Conservation (phyloP, 2,329 filamentous ascomycete genomes). For the Xylaria sp. region DNA sequence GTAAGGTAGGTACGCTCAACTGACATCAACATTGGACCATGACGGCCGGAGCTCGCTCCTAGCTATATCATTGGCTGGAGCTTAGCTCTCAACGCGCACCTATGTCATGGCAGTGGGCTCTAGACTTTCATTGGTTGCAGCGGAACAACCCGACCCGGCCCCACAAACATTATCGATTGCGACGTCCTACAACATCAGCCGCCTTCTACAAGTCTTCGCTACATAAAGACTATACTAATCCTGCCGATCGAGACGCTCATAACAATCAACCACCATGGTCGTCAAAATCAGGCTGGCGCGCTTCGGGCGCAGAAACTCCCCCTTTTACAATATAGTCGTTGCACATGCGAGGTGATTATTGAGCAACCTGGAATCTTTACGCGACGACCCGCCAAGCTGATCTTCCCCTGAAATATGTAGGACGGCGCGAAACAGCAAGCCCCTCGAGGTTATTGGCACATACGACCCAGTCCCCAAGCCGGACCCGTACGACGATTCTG, state of each 20-base stretch:
- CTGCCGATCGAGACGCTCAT: not conserved
- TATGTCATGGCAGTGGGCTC: slow-evolving; percentile 4
- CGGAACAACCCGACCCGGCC: slow-evolving; percentile 53
- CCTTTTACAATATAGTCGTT: slow-evolving; percentile 98
- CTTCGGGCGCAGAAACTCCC: slow-evolving; percentile 87
- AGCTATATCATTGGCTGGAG: slow-evolving; percentile 34
- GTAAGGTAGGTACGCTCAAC: slow-evolving; percentile 13
- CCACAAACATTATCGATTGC: slow-evolving; percentile 46
- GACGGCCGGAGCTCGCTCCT: slow-evolving; percentile 8
- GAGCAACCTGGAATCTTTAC: slow-evolving; percentile 5
- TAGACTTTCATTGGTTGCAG: slow-evolving; percentile 42
- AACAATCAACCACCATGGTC: slow-evolving; percentile 71
- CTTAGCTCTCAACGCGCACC: not conserved
- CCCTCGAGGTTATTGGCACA: slow-evolving; percentile 90
- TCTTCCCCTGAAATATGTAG: slow-evolving; percentile 56
- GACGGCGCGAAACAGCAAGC: slow-evolving; percentile 85
- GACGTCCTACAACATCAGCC: not conserved
- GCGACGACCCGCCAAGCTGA: slow-evolving; percentile 9
- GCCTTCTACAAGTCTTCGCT: not conserved
- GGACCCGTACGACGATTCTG: slow-evolving; percentile 69
- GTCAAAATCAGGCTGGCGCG: slow-evolving; percentile 93
- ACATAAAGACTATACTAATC: no score
- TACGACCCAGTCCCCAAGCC: slow-evolving; percentile 75
- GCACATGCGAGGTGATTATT: slow-evolving; percentile 82
- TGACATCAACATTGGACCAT: slow-evolving; percentile 41